phyloP scores from a whole-genome alignment of 441 rosid species.

The Kokia cookei region DNA sequence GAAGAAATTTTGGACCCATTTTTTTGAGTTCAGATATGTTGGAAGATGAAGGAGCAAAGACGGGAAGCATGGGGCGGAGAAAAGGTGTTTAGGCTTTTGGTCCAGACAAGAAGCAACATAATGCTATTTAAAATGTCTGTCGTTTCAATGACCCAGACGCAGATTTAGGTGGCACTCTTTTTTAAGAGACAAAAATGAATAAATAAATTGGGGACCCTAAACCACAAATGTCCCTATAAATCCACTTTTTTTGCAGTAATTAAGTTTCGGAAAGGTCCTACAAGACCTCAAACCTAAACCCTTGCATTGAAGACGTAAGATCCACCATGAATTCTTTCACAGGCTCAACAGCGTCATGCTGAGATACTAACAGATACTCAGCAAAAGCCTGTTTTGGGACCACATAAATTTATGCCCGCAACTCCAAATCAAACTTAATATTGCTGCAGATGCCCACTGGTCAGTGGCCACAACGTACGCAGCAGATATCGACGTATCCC shows the following conservation, averaged over 20 bases:
- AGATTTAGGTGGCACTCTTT: not conserved
- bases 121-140: not conserved
- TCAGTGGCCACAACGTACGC: not conserved
- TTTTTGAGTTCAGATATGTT: not conserved
- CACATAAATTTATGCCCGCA: not conserved
- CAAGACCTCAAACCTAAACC: not conserved
- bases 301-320: not conserved
- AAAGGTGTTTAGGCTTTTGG: not conserved
- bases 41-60: not conserved
- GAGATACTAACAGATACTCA: not conserved
- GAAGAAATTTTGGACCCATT: not conserved
- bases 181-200: not conserved
- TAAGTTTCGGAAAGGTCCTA: not conserved
- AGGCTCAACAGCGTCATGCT: not conserved
- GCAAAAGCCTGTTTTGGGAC: not conserved
- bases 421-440: not conserved
- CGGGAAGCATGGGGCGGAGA: not conserved
- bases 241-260: not conserved
- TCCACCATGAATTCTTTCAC: not conserved
- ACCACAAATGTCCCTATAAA: not conserved
- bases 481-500: not conserved
- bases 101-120: conserved; percentile 3
- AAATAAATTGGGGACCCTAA: not conserved
- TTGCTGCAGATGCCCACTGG: not conserved
- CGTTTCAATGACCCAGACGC: not conserved